Conservation (phyloP, 225 moss, liverwort and hornwort genomes). For the Asterella californica region DNA sequence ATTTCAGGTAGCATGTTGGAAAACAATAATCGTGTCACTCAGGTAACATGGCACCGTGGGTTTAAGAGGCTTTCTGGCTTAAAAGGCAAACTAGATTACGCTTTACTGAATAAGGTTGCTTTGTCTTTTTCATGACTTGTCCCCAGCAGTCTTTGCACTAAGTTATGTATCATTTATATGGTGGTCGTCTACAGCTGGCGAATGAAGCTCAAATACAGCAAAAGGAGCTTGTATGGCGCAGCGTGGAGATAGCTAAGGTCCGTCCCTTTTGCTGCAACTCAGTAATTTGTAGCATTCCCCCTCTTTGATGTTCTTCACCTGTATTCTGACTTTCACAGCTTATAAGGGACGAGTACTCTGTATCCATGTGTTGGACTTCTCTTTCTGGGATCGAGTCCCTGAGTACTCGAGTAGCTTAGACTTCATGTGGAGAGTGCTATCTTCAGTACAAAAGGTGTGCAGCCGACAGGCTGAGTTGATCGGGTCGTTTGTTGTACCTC, state of each 20-base stretch:
- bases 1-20: slow-evolving; percentile 26
- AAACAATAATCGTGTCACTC: background rate
- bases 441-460: too few species aligned
- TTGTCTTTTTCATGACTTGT: background rate
- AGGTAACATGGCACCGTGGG: background rate
- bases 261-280: background rate
- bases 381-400: too few species aligned
- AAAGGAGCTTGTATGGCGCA: slow-evolving; percentile 67
- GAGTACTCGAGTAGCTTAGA: too few species aligned
- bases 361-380: background rate
- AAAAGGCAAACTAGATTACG: too few species aligned
- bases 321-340: too few species aligned
- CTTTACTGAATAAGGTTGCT: background rate
- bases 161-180: background rate
- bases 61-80: background rate
- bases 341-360: too few species aligned
- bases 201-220: slow-evolving; percentile 72
- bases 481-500: too few species aligned
- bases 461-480: too few species aligned
- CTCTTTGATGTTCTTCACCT: background rate
- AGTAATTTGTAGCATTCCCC: background rate
- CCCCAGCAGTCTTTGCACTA: background rate
- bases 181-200: slow-evolving; percentile 36
- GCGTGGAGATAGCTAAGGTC: slow-evolving; percentile 79
- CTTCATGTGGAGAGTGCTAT: too few species aligned